A percentile compares a stretch with the other conserved stretches of the same genome.
Evolutionary conservation across 441 rosid genomes (phyloP).

Genomic region (Flueggea neowawraea): DNA sequence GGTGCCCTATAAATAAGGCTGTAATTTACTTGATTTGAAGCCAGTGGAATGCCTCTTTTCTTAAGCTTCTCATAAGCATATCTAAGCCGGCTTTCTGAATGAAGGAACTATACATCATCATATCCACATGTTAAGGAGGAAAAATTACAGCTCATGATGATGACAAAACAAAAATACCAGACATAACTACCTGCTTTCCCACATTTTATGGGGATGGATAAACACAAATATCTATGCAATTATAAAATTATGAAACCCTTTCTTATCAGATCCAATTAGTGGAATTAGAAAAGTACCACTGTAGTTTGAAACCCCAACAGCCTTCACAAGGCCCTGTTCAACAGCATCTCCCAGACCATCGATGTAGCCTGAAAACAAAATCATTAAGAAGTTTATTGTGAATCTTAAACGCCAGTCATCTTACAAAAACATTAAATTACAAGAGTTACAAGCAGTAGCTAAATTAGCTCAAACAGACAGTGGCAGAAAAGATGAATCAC

Average conservation of each 20-base stretch:
- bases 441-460: too few relatives aligned
- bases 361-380: constrained; percentile 68
- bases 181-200: too few relatives aligned
- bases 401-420: too few relatives aligned
- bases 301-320: constrained; percentile 98
- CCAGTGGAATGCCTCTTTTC: constrained; percentile 88
- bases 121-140: constrained; percentile 1
- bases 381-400: not conserved
- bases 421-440: too few relatives aligned
- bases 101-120: constrained; percentile 2
- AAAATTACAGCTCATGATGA: constrained; percentile 1
- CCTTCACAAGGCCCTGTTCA: constrained; percentile 94
- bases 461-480: constrained; percentile 18
- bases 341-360: constrained; percentile 99
- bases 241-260: too few relatives aligned
- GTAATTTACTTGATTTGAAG: constrained; percentile 97
- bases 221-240: too few relatives aligned
- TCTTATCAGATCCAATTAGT: not conserved
- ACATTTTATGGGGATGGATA: too few relatives aligned
- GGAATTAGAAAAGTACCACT: constrained; percentile 45
- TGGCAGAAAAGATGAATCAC: constrained; percentile 30
- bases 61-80: constrained; percentile 75
- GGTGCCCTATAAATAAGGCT: constrained; percentile 90
- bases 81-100: constrained; percentile 75
- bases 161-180: too few relatives aligned